Evolutionary conservation across 2,329 filamentous ascomycete species (phyloP), one percentile per base, ranked within the genome.

Genomic region (Bimuria novae-zelandiae): DNA sequence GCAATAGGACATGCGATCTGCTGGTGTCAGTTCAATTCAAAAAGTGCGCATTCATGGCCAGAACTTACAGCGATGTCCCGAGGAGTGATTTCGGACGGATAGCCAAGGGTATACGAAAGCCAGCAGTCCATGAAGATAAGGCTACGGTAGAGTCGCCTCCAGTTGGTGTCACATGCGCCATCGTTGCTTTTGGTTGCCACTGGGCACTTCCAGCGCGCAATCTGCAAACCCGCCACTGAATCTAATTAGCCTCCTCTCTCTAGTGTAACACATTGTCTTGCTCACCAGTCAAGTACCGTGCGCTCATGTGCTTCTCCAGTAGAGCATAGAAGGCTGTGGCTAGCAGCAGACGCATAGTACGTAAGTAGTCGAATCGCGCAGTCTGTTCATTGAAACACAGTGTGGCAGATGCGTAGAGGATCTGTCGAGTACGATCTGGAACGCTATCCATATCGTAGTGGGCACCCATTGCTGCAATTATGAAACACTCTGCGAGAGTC

Each of bases 41-140:
- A 16, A 10, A 5, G 1, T 2, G 16, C 11, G 11, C 4, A 8
- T 23, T 33, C 17, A 29, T 8, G n/a, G 32, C 33, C 25, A 8
- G 17, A 8, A 51, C 65, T 21, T 70, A 72, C 69, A 45, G 60
- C 48, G 11, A 66, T 55, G 40, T 74, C 71, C 10, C 54, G 61
- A 4, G 61, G 16, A 7, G 65, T 68, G 6, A 69, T 62, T 39
- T 73, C 70, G 6, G 70, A 64, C 7, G 50, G 54, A 46, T 73
- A 75, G 7, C 72, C 72, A 1, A 75, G 53, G 1, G 71, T 75
- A 35, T 72, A 74, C 1, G 70, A 71, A 6, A 74, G 61, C 72
- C 72, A 75, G 19, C 67, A 68, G 52, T 74, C 72, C 67, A 74
- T 71, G 55, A 74, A 75, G 7, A 74, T 67, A 8, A 74, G 54